These are phyloP conservation scores for Exidia glandulosa DNA, from an alignment of 768 basidiomycete genomes.

Conservation along the genomic window DNA sequence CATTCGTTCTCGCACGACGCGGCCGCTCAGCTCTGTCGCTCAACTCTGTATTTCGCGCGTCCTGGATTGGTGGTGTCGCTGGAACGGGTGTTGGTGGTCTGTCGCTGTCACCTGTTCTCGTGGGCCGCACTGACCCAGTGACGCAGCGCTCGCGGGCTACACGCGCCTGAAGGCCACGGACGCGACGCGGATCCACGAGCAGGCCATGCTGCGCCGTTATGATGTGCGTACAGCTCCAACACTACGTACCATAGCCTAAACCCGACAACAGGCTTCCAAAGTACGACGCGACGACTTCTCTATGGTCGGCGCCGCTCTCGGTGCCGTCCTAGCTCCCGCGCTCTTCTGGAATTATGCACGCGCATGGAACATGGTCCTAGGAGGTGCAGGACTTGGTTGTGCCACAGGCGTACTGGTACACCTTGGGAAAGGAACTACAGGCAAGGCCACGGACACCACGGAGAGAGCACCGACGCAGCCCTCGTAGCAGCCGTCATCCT, in stretches of 20 bases:
- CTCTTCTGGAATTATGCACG: slow-evolving; percentile 47
- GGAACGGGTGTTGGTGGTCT: slow-evolving; percentile 28
- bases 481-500: neutral
- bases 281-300: slow-evolving; percentile 63
- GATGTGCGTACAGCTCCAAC: neutral
- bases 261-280: slow-evolving; percentile 36
- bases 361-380: neutral
- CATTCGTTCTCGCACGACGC: slow-evolving; percentile 40
- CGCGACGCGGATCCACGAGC: slow-evolving; percentile 33
- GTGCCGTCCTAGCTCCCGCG: slow-evolving; percentile 53
- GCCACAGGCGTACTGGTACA: neutral
- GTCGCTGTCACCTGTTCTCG: neutral
- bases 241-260: slow-evolving; percentile 3
- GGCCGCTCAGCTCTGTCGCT: slow-evolving; percentile 44
- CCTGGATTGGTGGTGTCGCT: slow-evolving; percentile 56
- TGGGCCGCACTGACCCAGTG: slow-evolving; percentile 50
- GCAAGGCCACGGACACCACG: no score
- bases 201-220: neutral
- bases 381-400: neutral
- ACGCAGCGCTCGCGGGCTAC: slow-evolving; percentile 36
- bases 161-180: slow-evolving; percentile 37
- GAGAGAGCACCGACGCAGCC: no score
- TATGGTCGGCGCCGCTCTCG: slow-evolving; percentile 59
- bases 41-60: slow-evolving; percentile 57
- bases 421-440: neutral